Evolutionary conservation across 2,329 filamentous ascomycete genomes (phyloP).

Genomic region (Arthrocladium fulminans): DNA sequence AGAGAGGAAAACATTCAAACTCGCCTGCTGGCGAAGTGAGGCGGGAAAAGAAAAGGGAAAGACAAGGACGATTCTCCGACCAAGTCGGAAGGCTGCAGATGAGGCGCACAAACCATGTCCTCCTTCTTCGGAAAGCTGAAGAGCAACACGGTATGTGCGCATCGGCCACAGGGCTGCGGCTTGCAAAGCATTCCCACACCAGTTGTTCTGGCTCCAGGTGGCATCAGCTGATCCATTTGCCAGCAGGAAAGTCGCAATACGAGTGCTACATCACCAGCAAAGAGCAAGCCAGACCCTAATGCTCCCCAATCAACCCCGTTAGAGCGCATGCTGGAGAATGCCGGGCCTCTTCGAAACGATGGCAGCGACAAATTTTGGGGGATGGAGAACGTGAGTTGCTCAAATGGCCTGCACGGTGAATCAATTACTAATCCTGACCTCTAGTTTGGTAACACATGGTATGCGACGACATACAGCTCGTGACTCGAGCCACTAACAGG

Average conservation of each 20-base stretch:
- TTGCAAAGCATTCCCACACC: neutral
- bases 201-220: neutral
- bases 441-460: constrained; percentile 97
- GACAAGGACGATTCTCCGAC: constrained; percentile 1
- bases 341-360: constrained; percentile 71
- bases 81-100: constrained; percentile 21
- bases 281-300: constrained; percentile 47
- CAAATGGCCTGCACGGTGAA: constrained; percentile 8
- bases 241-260: constrained; percentile 31
- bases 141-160: constrained; percentile 25
- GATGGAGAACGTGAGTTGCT: constrained; percentile 77
- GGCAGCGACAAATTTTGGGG: constrained; percentile 98
- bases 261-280: constrained; percentile 32
- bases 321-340: constrained; percentile 70
- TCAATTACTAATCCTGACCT: constrained; percentile 23
- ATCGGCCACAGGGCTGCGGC: neutral
- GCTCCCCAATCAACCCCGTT: constrained; percentile 49
- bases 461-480: constrained; percentile 28
- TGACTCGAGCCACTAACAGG: neutral
- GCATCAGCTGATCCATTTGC: neutral
- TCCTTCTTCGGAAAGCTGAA: constrained; percentile 49
- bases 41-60: neutral
- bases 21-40: neutral
- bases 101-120: constrained; percentile 33
- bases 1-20: neutral